A percentile compares a stretch with the other conserved stretches of the same genome.
These are phyloP conservation scores for Ogataea hybrid DNA, from an alignment of 1,139 yeast species.

Conservation along the genomic window DNA sequence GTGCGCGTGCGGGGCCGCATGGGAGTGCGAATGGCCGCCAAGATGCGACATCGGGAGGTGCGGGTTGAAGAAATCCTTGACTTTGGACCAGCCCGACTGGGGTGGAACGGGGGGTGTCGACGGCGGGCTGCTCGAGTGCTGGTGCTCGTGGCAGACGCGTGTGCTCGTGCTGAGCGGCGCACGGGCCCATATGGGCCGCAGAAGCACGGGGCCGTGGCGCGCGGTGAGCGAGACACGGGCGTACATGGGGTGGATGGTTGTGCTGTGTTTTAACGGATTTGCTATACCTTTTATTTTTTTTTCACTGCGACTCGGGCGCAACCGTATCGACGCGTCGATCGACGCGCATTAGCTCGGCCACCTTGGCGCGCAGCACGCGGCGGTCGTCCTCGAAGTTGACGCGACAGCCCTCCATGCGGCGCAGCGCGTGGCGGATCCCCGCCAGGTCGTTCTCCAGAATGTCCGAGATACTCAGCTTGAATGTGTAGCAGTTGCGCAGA, in stretches of 20 bases:
- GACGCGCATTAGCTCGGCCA: constrained; percentile 12
- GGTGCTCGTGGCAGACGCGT: background rate
- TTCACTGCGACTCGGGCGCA: background rate
- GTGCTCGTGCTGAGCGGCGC: constrained; percentile 1
- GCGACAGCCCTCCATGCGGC: constrained; percentile 44
- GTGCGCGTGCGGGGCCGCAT: constrained; percentile 38
- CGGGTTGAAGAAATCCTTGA: constrained; percentile 34
- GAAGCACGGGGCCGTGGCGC: background rate
- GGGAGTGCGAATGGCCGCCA: constrained; percentile 34
- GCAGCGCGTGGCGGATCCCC: constrained; percentile 37
- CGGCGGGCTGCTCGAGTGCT: background rate
- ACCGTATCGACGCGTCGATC: constrained; percentile 8
- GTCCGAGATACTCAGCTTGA: constrained; percentile 24
- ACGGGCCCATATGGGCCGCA: background rate
- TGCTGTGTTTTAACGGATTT: constrained; percentile 1
- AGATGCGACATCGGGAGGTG: constrained; percentile 31
- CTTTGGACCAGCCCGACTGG: constrained; percentile 23
- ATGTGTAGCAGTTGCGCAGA: constrained; percentile 28
- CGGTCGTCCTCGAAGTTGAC: constrained; percentile 16
- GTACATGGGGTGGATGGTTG: background rate
- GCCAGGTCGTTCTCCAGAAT: constrained; percentile 13
- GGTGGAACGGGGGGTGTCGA: constrained; percentile 7
- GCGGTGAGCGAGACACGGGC: background rate
- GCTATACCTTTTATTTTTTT: constrained; percentile 8
- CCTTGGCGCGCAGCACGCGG: constrained; percentile 11